Percentiles rank a stretch among this genome's conserved stretches.
Evolutionary conservation across 768 basidiomycete species (phyloP).

Genomic region (Russula griseocarnosa): DNA sequence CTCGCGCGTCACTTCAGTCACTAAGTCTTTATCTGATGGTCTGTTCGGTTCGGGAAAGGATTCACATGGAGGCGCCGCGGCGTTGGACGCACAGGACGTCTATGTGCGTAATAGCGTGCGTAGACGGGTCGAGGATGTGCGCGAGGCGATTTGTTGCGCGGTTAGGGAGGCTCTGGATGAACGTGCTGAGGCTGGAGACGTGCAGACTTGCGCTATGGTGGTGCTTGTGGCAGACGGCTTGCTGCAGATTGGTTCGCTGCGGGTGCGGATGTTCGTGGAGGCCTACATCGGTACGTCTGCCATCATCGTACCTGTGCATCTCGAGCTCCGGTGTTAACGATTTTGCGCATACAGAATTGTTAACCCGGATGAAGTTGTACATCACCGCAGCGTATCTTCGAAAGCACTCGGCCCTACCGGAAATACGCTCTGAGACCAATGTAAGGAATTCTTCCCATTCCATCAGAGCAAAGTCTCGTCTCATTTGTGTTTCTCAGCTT

Average conservation of each 20-base stretch:
- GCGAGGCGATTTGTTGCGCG: constrained; percentile 15
- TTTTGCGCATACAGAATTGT: constrained; percentile 46
- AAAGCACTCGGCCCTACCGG: constrained; percentile 53
- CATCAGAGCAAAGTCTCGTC: not conserved
- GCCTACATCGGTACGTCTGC: constrained; percentile 62
- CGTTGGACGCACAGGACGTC: constrained; percentile 16
- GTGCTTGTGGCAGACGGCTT: constrained; percentile 58
- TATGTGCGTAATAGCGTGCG: constrained; percentile 8
- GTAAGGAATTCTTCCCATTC: constrained; percentile 37
- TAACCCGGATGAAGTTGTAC: constrained; percentile 58
- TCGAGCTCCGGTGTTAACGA: constrained; percentile 7
- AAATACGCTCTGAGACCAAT: constrained; percentile 49
- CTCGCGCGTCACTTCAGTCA: not conserved
- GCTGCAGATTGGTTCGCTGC: constrained; percentile 44
- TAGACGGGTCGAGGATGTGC: constrained; percentile 20
- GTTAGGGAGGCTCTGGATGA: constrained; percentile 22
- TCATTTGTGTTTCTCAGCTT: constrained; percentile 42
- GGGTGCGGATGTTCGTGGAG: constrained; percentile 55
- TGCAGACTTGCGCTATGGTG: constrained; percentile 77
- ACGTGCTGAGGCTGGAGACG: constrained; percentile 53
- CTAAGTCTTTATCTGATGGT: constrained; percentile 23
- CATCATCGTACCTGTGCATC: not conserved
- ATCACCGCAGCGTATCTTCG: constrained; percentile 71
- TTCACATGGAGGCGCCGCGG: not conserved
- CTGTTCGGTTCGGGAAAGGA: constrained; percentile 14